Evolutionary conservation across 345 rosid genomes (phyloP).

Genomic region (Theobroma cacao): DNA sequence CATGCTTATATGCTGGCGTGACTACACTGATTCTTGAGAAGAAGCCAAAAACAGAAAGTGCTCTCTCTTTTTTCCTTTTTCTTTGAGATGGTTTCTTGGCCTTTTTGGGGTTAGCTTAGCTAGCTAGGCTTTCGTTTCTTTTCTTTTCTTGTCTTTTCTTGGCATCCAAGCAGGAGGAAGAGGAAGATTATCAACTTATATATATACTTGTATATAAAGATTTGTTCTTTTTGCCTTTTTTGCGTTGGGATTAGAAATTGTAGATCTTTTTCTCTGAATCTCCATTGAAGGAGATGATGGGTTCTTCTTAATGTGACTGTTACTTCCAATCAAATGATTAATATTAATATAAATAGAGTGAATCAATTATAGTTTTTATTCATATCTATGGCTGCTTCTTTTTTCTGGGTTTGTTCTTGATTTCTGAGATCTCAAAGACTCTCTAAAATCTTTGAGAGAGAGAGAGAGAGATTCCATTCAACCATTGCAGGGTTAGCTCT

Average conservation of each 20-base stretch:
- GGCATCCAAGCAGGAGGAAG: constrained; percentile 31
- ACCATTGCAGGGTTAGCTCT: constrained; percentile 35
- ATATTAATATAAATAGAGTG: constrained; percentile 15
- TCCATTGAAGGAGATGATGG: constrained; percentile 22
- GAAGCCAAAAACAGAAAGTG: not conserved
- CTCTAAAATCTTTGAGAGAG: constrained; percentile 1
- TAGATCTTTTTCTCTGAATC: constrained; percentile 20
- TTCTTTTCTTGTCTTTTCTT: constrained; percentile 10
- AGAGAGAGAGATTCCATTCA: constrained; percentile 48
- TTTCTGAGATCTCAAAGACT: constrained; percentile 23
- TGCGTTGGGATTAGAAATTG: constrained; percentile 7
- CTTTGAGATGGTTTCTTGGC: constrained; percentile 22
- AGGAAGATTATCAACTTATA: constrained; percentile 20
- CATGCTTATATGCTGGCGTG: constrained; percentile 96
- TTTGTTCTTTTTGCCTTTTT: constrained; percentile 9
- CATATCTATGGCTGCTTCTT: not conserved
- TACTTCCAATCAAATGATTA: constrained; percentile 3
- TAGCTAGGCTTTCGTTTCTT: not conserved
- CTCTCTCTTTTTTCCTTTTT: constrained; percentile 21
- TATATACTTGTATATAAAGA: constrained; percentile 50
- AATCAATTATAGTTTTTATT: not conserved
- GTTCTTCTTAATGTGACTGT: constrained; percentile 12
- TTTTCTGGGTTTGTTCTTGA: constrained; percentile 6
- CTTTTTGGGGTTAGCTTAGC: not conserved
- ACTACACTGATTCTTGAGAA: constrained; percentile 65